Evolutionary conservation across 2,329 filamentous ascomycete genomes (phyloP), one percentile per base, ranked within the genome.

Genomic region (Beauveria varroae): DNA sequence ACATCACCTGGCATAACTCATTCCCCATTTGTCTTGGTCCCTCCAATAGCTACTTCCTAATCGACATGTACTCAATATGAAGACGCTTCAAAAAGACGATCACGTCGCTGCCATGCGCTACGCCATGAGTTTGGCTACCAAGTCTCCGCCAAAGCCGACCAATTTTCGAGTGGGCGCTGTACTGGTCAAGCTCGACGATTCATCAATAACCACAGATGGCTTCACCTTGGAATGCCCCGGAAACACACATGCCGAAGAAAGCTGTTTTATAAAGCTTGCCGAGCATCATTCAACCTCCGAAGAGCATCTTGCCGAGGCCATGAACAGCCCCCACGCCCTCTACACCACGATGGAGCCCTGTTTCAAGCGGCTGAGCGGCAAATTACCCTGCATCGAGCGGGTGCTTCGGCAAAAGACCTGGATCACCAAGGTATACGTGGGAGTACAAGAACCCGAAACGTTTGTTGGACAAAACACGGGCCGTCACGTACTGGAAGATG

Each of bases 231-330:
- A 99, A 74, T 85, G 93, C 4, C 81, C 86, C 0, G 95, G 93
- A 47, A 99, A 99, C 76, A 98, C 95, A 0, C 95, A 99, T 71
- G 95, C 95, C 3, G 95, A 99, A 72, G 92, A 99, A 76, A 93
- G 89, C 73, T 96, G 91, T 70, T 82, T 99, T 61, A 75, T 87
- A 54, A 98, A 99, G 73, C 81, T 87, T 16, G 78, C 84, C 1
- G 68, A 76, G 53, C 67, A 77, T 64, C 71, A 83, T 60, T 69
- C 70, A 2, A 75, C 81, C 0, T 62, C 79, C 0, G 86, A 89
- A 65, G 82, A 84, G 57, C 71, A 75, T 0, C 79, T 91, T 5
- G 75, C 83, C 1, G 62, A 65, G n/a, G 63, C 66, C 20, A 71
- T 75, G 40, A 65, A 65, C 5, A 65, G 64, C 40, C 69, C 71